Percentiles rank a stretch among this genome's conserved stretches.
Conservation (phyloP, 495 filamentous ascomycete genomes). For the Haplographium delicatum region DNA sequence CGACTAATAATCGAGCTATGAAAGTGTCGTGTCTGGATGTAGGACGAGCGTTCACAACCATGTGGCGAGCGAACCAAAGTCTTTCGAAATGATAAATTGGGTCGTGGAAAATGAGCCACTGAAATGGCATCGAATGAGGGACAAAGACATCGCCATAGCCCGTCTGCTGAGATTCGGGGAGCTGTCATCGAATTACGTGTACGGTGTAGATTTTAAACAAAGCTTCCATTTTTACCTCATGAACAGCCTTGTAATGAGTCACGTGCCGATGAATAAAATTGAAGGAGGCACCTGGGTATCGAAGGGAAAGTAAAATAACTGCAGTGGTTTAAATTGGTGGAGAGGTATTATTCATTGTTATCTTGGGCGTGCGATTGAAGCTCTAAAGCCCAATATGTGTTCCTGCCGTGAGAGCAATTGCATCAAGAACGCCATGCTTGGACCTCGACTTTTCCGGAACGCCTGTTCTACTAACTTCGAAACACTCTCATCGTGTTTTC, state of each 20-base stretch:
- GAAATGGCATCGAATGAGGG: slow-evolving; percentile 45
- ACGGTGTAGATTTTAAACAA: slow-evolving; percentile 6
- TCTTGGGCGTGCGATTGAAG: too few species aligned
- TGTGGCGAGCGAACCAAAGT: neutral
- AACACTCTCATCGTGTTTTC: too few species aligned
- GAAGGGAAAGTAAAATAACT: too few species aligned
- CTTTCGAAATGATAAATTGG: slow-evolving; percentile 24
- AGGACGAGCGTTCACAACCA: neutral
- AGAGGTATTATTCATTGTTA: too few species aligned
- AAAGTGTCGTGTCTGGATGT: slow-evolving; percentile 1
- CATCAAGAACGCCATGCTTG: too few species aligned
- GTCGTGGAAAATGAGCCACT: neutral
- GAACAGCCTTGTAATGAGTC: slow-evolving; percentile 8
- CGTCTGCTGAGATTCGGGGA: slow-evolving; percentile 46
- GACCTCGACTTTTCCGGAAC: too few species aligned
- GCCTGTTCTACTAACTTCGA: too few species aligned
- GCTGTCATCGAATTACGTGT: slow-evolving; percentile 19
- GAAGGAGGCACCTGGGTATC: too few species aligned
- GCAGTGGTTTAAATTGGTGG: too few species aligned
- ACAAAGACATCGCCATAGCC: slow-evolving; percentile 63
- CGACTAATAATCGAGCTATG: slow-evolving; percentile 15
- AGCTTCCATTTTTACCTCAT: slow-evolving; percentile 6
- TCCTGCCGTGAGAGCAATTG: too few species aligned
- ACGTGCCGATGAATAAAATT: slow-evolving; percentile 5
- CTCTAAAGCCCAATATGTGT: too few species aligned